Percentiles rank a stretch among this genome's conserved stretches.
These are phyloP conservation scores for Colletotrichum orbiculare DNA, from an alignment of 2,329 filamentous ascomycete genomes.

Conservation along the genomic window DNA sequence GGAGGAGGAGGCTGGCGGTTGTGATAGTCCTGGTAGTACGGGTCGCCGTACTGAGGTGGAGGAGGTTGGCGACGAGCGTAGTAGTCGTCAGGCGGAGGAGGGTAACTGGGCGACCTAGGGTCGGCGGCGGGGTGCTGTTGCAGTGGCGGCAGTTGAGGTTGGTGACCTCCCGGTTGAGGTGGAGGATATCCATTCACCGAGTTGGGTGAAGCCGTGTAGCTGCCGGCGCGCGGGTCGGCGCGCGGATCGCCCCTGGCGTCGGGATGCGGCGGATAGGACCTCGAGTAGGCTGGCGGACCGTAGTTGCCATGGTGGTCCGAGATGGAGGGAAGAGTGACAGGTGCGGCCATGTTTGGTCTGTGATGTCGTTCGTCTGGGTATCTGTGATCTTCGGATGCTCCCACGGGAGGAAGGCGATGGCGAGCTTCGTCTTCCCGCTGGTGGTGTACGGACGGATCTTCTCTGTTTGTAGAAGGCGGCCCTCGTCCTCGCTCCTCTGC, in stretches of 20 bases:
- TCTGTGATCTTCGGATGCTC: slow-evolving; percentile 31
- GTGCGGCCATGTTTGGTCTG: slow-evolving; percentile 55
- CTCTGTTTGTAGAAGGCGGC: slow-evolving; percentile 37
- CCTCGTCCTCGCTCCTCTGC: slow-evolving; percentile 39
- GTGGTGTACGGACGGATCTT: slow-evolving; percentile 31
- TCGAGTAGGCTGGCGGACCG: slow-evolving; percentile 46
- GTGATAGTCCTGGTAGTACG: slow-evolving; percentile 49
- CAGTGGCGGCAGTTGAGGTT: slow-evolving; percentile 35
- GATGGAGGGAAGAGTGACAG: slow-evolving; percentile 62
- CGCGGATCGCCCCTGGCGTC: slow-evolving; percentile 52
- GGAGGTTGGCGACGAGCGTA: slow-evolving; percentile 45
- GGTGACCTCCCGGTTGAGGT: slow-evolving; percentile 31
- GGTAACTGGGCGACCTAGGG: slow-evolving; percentile 36
- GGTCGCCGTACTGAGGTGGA: slow-evolving; percentile 45
- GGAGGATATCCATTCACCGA: slow-evolving; percentile 60
- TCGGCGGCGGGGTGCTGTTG: slow-evolving; percentile 24
- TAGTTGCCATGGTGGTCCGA: slow-evolving; percentile 56
- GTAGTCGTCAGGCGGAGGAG: slow-evolving; percentile 44
- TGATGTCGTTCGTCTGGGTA: slow-evolving; percentile 53
- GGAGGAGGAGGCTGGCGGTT: slow-evolving; percentile 47
- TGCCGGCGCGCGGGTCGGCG: slow-evolving; percentile 33
- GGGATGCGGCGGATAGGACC: slow-evolving; percentile 50
- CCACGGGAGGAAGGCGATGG: slow-evolving; percentile 30
- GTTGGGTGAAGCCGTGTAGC: slow-evolving; percentile 54
- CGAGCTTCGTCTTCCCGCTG: slow-evolving; percentile 37